Percentiles rank a stretch among this genome's conserved stretches.
These are phyloP conservation scores for Achaetomium macrosporum DNA, from an alignment of 2,329 filamentous ascomycete genomes.

Conservation along the genomic window DNA sequence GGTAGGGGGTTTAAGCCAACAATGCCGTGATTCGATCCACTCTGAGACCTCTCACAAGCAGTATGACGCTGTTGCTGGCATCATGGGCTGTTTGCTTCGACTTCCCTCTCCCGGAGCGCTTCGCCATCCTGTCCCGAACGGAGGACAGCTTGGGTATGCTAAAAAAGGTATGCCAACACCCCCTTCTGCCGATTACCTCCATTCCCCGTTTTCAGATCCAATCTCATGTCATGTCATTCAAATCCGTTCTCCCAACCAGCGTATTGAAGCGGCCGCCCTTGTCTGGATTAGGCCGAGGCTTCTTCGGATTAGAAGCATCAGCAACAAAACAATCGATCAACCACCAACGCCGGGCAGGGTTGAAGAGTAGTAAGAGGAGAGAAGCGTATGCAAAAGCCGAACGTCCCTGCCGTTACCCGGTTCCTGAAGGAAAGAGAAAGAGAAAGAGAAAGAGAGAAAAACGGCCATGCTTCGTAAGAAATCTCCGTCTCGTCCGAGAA, in stretches of 20 bases:
- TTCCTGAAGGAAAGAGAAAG: constrained; percentile 3
- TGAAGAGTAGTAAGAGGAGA: neutral
- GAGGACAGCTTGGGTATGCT: neutral
- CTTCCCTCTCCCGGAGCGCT: neutral
- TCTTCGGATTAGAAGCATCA: neutral
- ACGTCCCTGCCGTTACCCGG: constrained; percentile 11
- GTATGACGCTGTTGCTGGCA: neutral
- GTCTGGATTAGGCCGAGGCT: neutral
- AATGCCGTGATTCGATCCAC: neutral
- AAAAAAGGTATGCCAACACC: neutral
- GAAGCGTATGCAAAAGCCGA: neutral
- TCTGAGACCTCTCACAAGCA: neutral
- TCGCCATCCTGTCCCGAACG: neutral
- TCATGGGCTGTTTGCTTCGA: neutral
- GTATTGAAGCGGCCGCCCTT: neutral
- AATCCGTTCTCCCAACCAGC: neutral
- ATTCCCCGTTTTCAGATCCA: constrained; percentile 1
- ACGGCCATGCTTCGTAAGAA: neutral
- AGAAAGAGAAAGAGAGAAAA: neutral
- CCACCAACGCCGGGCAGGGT: constrained; percentile 8
- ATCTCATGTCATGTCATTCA: neutral
- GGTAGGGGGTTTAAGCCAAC: neutral
- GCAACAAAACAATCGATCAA: neutral
- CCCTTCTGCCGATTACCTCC: neutral
- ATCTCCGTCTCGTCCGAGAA: neutral